These are phyloP conservation scores for Sanghuangporus baumii DNA, from an alignment of 1,284 basidiomycete species.

Conservation along the genomic window DNA sequence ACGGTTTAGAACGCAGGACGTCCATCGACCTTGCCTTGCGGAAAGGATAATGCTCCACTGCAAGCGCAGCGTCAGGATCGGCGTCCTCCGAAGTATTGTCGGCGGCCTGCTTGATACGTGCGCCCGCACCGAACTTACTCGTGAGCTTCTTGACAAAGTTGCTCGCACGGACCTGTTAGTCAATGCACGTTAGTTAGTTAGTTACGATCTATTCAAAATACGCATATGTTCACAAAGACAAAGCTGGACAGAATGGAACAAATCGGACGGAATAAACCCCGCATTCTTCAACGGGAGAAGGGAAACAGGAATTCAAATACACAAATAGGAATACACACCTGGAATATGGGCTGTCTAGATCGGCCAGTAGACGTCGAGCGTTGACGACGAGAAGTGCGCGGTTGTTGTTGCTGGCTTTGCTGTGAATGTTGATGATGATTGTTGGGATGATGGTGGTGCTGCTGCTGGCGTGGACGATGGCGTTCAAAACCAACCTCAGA, in stretches of 20 bases:
- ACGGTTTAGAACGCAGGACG: constrained; percentile 8
- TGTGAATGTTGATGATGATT: background rate
- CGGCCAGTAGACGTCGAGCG: constrained; percentile 2
- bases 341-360: background rate
- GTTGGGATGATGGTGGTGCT: background rate
- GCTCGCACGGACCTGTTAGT: constrained; percentile 1
- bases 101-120: background rate
- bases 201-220: background rate
- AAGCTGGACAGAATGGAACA: background rate
- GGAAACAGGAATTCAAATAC: background rate
- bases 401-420: background rate
- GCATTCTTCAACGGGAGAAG: no score
- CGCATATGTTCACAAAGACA: background rate
- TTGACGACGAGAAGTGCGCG: background rate
- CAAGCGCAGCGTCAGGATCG: constrained; percentile 32
- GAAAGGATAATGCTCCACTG: constrained; percentile 78
- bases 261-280: background rate
- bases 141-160: constrained; percentile 11
- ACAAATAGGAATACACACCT: background rate
- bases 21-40: constrained; percentile 11
- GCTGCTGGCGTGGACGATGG: background rate
- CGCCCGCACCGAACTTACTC: constrained; percentile 1
- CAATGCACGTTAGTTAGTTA: background rate
- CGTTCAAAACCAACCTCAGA: no score
- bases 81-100: constrained; percentile 81